Percentiles rank a stretch among this genome's conserved stretches.
Evolutionary conservation across 2,329 filamentous ascomycete species (phyloP).

Genomic region (Drechslerella dactyloides): DNA sequence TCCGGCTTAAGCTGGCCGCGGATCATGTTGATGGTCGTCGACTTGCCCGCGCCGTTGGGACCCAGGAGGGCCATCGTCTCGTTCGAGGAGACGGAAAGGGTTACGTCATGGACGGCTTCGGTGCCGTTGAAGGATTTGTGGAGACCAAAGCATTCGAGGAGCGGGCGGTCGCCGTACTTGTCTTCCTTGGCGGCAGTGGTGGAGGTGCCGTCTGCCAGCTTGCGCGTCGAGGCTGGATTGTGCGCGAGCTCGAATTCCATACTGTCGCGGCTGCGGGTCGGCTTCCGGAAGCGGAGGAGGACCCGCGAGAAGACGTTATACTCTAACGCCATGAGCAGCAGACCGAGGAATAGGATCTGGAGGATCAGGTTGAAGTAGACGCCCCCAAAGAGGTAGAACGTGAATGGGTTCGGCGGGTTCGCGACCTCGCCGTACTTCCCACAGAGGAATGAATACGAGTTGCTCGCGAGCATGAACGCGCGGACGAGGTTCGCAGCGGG

Average conservation of each 20-base stretch:
- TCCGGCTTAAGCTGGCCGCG: constrained; percentile 83
- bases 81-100: constrained; percentile 77
- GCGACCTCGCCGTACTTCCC: constrained; percentile 67
- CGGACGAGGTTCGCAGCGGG: constrained; percentile 78
- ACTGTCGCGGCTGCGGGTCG: constrained; percentile 58
- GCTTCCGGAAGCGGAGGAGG: constrained; percentile 53
- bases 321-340: constrained; percentile 78
- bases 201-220: background rate
- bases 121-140: constrained; percentile 80
- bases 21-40: constrained; percentile 85
- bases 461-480: constrained; percentile 76
- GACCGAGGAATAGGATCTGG: constrained; percentile 75
- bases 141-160: constrained; percentile 73
- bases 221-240: background rate
- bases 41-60: constrained; percentile 92
- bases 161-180: constrained; percentile 71
- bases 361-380: constrained; percentile 82
- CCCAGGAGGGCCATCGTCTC: constrained; percentile 89
- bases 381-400: constrained; percentile 71
- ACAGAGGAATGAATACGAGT: constrained; percentile 83
- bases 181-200: background rate
- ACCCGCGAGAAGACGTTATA: constrained; percentile 65
- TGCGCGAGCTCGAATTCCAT: constrained; percentile 58
- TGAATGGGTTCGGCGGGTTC: constrained; percentile 68
- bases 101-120: constrained; percentile 82